These are phyloP conservation scores for Fusarium protoensiforme DNA, from an alignment of 2,329 filamentous ascomycete genomes.

Conservation along the genomic window DNA sequence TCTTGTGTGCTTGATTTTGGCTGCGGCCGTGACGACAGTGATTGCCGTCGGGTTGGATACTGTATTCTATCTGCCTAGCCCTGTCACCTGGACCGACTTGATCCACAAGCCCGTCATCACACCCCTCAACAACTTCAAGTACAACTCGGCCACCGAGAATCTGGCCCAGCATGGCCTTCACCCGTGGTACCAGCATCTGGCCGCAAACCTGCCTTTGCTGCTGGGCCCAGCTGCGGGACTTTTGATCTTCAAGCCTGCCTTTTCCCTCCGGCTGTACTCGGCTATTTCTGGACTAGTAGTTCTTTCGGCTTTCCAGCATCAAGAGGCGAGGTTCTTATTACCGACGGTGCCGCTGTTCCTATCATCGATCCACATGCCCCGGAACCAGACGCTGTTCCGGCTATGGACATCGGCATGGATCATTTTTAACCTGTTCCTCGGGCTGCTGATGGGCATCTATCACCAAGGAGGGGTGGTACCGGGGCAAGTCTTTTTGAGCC, in stretches of 20 bases:
- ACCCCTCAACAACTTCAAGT: slow-evolving; percentile 80
- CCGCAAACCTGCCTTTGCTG: slow-evolving; percentile 76
- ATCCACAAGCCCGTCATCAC: slow-evolving; percentile 76
- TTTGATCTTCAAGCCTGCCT: slow-evolving; percentile 66
- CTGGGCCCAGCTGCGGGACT: slow-evolving; percentile 76
- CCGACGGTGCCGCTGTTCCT: slow-evolving; percentile 82
- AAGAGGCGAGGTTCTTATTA: slow-evolving; percentile 82
- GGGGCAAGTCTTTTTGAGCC: slow-evolving; percentile 78
- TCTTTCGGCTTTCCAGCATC: slow-evolving; percentile 80
- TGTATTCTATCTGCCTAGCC: slow-evolving; percentile 76
- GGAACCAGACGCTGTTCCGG: slow-evolving; percentile 58
- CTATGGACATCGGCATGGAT: slow-evolving; percentile 73
- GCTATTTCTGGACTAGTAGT: slow-evolving; percentile 77
- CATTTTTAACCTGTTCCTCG: slow-evolving; percentile 74
- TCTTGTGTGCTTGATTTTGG: slow-evolving; percentile 71
- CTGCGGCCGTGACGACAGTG: slow-evolving; percentile 74
- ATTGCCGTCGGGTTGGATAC: slow-evolving; percentile 87
- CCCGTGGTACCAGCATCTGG: slow-evolving; percentile 80
- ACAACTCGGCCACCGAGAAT: slow-evolving; percentile 78
- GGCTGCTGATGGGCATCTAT: slow-evolving; percentile 81
- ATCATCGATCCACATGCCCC: slow-evolving; percentile 76
- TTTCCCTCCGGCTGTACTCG: slow-evolving; percentile 74
- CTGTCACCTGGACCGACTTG: slow-evolving; percentile 73
- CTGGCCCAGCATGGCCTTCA: slow-evolving; percentile 81
- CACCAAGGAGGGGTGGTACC: slow-evolving; percentile 85